A percentile compares a stretch with the other conserved stretches of the same genome.
phyloP scores from a whole-genome alignment of 306 rosid genomes.

The Lathyrus tuberosus region DNA sequence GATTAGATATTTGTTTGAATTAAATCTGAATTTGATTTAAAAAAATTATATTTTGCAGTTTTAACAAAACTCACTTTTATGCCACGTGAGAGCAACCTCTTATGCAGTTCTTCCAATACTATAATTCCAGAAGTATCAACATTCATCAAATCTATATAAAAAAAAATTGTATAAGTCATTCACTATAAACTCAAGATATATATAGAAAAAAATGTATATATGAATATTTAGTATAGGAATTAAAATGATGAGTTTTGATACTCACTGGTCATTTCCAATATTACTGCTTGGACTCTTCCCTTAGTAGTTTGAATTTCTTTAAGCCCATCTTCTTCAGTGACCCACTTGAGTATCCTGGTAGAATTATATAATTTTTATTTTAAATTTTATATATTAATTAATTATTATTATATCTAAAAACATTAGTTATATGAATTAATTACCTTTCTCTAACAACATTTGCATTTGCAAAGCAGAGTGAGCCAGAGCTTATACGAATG shows the following conservation, averaged over 20 bases:
- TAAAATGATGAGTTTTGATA: background rate
- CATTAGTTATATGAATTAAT: background rate
- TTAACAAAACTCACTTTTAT: slow-evolving; percentile 40
- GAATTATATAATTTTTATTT: slow-evolving; percentile 9
- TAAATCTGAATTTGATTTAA: background rate
- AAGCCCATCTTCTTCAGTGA: slow-evolving; percentile 43
- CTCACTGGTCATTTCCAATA: slow-evolving; percentile 89
- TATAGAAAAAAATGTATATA: background rate
- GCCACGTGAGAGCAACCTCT: slow-evolving; percentile 55
- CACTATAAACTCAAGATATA: background rate
- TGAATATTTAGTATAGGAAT: slow-evolving; percentile 6
- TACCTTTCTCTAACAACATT: slow-evolving; percentile 79
- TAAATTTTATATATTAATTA: background rate
- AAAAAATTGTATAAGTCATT: background rate
- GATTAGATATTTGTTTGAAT: background rate
- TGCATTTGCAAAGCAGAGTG: slow-evolving; percentile 90
- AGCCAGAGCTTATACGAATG: slow-evolving; percentile 69
- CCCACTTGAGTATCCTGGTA: slow-evolving; percentile 65
- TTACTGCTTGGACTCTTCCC: slow-evolving; percentile 51
- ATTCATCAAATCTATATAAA: slow-evolving; percentile 65
- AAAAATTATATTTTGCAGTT: too few species aligned
- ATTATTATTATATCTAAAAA: background rate
- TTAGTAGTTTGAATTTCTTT: slow-evolving; percentile 39
- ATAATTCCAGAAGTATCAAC: slow-evolving; percentile 85
- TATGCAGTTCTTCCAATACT: slow-evolving; percentile 73